These are phyloP conservation scores for Raddia guianensis DNA, from an alignment of 176 grass and related monocot species.

Conservation along the genomic window DNA sequence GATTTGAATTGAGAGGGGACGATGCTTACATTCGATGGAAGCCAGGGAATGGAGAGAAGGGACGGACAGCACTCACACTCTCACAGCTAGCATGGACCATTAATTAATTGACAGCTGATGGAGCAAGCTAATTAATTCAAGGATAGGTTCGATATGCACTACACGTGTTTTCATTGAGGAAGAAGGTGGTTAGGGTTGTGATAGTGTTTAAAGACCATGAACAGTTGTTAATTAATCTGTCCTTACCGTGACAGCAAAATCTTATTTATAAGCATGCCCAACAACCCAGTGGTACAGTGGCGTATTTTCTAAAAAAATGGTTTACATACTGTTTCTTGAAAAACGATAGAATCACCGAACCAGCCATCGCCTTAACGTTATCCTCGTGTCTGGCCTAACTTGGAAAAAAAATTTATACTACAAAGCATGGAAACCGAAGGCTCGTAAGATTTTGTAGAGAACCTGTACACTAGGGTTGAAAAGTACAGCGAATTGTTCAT, in stretches of 20 bases:
- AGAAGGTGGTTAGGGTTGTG: not conserved
- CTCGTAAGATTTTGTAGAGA: not conserved
- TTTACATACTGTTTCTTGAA: not conserved
- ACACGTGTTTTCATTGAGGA: not conserved
- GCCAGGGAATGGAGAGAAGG: not conserved
- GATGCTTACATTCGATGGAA: not conserved
- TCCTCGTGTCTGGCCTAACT: constrained; percentile 15
- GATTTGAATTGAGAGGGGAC: not conserved
- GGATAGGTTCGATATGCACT: not conserved
- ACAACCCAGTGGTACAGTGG: not conserved
- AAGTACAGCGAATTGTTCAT: too few relatives aligned
- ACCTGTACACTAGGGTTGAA: not conserved
- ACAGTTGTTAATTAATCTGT: not conserved
- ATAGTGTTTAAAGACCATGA: not conserved
- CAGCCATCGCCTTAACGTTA: too few relatives aligned
- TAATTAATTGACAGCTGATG: not conserved
- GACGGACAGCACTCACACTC: not conserved
- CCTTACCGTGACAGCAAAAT: not conserved
- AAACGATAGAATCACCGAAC: too few relatives aligned
- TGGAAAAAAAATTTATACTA: not conserved
- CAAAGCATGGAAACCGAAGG: not conserved
- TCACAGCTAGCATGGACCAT: not conserved
- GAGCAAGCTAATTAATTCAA: not conserved
- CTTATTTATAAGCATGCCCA: not conserved
- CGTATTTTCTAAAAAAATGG: not conserved